These are phyloP conservation scores for Phaeosphaeria sp. DNA, from an alignment of 2,329 filamentous ascomycete species.

Conservation along the genomic window DNA sequence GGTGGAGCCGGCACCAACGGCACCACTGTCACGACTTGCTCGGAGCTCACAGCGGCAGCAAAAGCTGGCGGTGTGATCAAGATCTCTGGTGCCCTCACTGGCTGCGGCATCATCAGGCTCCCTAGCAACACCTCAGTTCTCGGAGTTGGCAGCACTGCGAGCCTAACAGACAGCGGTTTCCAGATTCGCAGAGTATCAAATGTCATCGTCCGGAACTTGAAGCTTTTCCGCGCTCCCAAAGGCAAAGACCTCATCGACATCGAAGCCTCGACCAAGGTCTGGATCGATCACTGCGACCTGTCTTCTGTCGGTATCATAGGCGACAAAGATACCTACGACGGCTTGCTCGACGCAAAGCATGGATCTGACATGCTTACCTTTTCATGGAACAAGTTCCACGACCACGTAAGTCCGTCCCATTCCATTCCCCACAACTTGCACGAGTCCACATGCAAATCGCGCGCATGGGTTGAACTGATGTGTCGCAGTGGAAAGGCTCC, in stretches of 20 bases:
- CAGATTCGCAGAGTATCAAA: slow-evolving; percentile 62
- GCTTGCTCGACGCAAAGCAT: slow-evolving; percentile 66
- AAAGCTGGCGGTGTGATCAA: slow-evolving; percentile 43
- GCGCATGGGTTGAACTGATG: background rate
- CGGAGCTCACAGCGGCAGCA: slow-evolving; percentile 59
- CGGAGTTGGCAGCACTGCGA: slow-evolving; percentile 52
- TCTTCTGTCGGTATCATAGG: slow-evolving; percentile 57
- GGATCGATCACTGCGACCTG: slow-evolving; percentile 73
- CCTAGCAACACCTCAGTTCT: slow-evolving; percentile 37
- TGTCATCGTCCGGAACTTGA: slow-evolving; percentile 69
- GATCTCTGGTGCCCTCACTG: slow-evolving; percentile 38
- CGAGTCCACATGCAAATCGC: background rate
- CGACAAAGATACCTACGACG: slow-evolving; percentile 41
- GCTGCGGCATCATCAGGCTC: slow-evolving; percentile 40
- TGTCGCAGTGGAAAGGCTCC: slow-evolving; percentile 60
- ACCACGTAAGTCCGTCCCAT: slow-evolving; percentile 51
- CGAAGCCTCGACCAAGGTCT: slow-evolving; percentile 60
- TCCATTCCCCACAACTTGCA: background rate
- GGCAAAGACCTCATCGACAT: slow-evolving; percentile 68
- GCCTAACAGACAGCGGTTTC: slow-evolving; percentile 56
- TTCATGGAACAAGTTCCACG: slow-evolving; percentile 59
- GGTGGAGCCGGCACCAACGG: slow-evolving; percentile 62
- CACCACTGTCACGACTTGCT: slow-evolving; percentile 61
- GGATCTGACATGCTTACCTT: slow-evolving; percentile 67
- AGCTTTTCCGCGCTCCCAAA: slow-evolving; percentile 62